phyloP scores from a whole-genome alignment of 2,329 filamentous ascomycete species.

The Phyllosticta citribraziliensis region DNA sequence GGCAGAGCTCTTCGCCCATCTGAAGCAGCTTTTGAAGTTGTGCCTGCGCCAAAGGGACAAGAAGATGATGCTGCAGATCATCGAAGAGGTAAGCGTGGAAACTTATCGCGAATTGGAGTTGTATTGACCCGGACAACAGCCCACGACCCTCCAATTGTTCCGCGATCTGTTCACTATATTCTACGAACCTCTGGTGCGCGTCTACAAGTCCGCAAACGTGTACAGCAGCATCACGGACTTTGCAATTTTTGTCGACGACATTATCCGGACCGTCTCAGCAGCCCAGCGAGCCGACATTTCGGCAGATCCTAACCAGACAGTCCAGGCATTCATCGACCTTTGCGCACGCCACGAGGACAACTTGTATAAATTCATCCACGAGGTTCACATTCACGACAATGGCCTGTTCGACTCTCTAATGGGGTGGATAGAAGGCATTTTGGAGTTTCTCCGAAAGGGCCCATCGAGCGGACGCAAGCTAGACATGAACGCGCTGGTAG shows the following conservation, averaged over 20 bases:
- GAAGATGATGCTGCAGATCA: conserved; percentile 89
- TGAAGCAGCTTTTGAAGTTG: conserved; percentile 91
- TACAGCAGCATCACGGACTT: conserved; percentile 98
- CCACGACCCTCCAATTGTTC: conserved; percentile 93
- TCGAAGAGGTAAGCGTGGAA: conserved; percentile 57
- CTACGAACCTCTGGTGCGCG: conserved; percentile 91
- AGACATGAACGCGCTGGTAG: conserved; percentile 89
- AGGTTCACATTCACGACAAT: conserved; percentile 94
- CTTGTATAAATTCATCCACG: conserved; percentile 98
- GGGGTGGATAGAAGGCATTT: conserved; percentile 92
- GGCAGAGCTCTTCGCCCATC: conserved; percentile 82
- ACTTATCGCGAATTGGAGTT: not conserved
- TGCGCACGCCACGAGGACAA: conserved; percentile 92
- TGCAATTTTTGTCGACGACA: conserved; percentile 83
- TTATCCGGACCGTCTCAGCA: conserved; percentile 67
- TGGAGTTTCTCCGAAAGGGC: conserved; percentile 83
- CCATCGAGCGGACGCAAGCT: conserved; percentile 69
- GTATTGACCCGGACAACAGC: conserved; percentile 30
- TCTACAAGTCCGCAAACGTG: conserved; percentile 98
- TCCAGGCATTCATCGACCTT: conserved; percentile 94
- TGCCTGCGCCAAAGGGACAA: conserved; percentile 89
- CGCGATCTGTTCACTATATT: conserved; percentile 96
- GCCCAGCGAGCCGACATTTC: conserved; percentile 70
- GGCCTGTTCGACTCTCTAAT: conserved; percentile 93
- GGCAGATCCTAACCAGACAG: conserved; percentile 94